Percentiles rank a stretch among this genome's conserved stretches.
Evolutionary conservation across 176 grass and related monocot genomes (phyloP).

Genomic region (Poa pratensis): DNA sequence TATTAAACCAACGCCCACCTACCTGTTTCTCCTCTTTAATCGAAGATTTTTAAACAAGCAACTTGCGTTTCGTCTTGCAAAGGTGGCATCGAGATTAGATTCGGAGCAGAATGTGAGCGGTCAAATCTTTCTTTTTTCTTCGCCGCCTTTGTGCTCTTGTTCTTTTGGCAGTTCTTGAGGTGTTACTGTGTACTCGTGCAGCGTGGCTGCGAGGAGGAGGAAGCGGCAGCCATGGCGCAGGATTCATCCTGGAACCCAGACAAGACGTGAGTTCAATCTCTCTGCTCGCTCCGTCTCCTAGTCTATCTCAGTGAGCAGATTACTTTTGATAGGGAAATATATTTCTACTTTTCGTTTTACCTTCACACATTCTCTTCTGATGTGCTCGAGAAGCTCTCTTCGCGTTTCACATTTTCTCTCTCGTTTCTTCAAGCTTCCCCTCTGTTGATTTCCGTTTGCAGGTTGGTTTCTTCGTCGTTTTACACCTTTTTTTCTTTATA

Average conservation of each 20-base stretch:
- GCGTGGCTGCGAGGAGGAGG: slow-evolving; percentile 31
- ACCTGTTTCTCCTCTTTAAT: not conserved
- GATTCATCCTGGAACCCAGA: slow-evolving; percentile 65
- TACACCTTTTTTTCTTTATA: not conserved
- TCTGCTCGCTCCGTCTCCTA: not conserved
- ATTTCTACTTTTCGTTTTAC: not conserved
- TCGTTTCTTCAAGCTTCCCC: slow-evolving; percentile 3
- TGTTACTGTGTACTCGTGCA: slow-evolving; percentile 18
- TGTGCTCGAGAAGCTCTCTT: not conserved
- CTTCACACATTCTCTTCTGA: not conserved
- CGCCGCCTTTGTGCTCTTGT: not conserved
- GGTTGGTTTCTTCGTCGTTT: slow-evolving; percentile 13
- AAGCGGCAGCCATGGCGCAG: slow-evolving; percentile 52
- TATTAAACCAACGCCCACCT: slow-evolving; percentile 13
- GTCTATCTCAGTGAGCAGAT: slow-evolving; percentile 2
- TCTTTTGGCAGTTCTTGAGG: slow-evolving; percentile 33
- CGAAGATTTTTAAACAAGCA: slow-evolving; percentile 38
- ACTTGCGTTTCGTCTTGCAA: slow-evolving; percentile 28
- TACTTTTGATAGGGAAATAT: slow-evolving; percentile 2
- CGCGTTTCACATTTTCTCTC: not conserved
- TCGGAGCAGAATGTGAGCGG: slow-evolving; percentile 53
- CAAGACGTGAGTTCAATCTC: slow-evolving; percentile 59
- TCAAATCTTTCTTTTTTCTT: slow-evolving; percentile 34
- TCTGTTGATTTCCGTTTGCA: not conserved
- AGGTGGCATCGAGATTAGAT: slow-evolving; percentile 27